These are phyloP conservation scores for Mallotus japonicus DNA, from an alignment of 441 rosid species.

Conservation along the genomic window DNA sequence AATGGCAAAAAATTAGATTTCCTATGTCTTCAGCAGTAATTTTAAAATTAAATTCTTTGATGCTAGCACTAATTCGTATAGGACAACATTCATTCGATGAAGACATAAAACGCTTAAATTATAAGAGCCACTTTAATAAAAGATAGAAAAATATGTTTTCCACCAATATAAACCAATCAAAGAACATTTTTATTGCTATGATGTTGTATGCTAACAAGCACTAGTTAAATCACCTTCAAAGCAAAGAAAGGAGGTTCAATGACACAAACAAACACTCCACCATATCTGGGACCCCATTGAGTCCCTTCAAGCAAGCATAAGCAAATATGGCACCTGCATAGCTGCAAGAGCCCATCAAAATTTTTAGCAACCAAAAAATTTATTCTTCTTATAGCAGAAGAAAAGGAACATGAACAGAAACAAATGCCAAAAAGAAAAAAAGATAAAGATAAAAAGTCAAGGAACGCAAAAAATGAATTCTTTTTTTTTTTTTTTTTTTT, in stretches of 20 bases:
- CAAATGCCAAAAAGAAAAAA: no score
- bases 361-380: not conserved
- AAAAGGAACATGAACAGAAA: not conserved
- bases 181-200: no score
- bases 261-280: constrained; percentile 87
- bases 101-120: not conserved
- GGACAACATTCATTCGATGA: not conserved
- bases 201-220: not conserved
- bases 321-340: constrained; percentile 97
- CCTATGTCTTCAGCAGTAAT: no score
- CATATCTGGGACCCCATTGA: constrained; percentile 86
- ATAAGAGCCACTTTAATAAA: not conserved
- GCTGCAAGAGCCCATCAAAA: constrained; percentile 35
- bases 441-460: not conserved
- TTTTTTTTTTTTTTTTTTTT: no score
- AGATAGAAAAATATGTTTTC: not conserved
- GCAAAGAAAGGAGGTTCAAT: constrained; percentile 96
- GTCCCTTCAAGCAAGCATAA: constrained; percentile 95
- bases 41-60: no score
- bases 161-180: not conserved
- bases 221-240: constrained; percentile 58
- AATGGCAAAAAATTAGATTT: no score
- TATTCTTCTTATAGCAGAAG: no score
- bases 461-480: not conserved
- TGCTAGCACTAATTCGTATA: no score